Conservation (phyloP, 257 asterid species). For the Solanum microdontum region DNA sequence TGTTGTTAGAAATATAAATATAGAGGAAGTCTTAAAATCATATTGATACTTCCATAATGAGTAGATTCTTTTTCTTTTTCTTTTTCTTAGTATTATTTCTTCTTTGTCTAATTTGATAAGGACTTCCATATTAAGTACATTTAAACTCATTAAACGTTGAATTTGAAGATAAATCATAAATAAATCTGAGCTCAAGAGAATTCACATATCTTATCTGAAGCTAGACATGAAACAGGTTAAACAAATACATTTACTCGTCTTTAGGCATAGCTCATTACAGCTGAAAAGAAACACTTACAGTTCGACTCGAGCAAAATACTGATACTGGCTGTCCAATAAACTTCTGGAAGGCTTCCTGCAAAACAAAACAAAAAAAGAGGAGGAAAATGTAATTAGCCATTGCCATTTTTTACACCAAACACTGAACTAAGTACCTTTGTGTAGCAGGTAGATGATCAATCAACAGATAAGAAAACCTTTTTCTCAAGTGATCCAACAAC, state of each 20-base stretch:
- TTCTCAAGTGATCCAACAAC: neutral
- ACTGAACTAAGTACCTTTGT: neutral
- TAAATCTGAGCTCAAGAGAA: neutral
- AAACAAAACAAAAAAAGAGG: neutral
- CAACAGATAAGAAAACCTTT: neutral
- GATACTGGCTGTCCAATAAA: constrained; percentile 81
- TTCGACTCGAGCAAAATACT: constrained; percentile 78
- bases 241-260: neutral
- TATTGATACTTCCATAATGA: neutral
- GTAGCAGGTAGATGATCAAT: neutral
- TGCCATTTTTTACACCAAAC: neutral
- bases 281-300: constrained; percentile 40
- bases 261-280: neutral
- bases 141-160: neutral
- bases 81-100: neutral
- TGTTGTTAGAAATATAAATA: neutral
- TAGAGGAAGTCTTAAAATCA: neutral
- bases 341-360: constrained; percentile 65
- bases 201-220: neutral
- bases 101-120: neutral
- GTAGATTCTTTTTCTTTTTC: neutral
- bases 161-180: neutral
- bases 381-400: neutral
- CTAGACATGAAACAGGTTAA: neutral
- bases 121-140: neutral